Conservation (phyloP, 2,329 filamentous ascomycete genomes). For the Fusarium sp. region DNA sequence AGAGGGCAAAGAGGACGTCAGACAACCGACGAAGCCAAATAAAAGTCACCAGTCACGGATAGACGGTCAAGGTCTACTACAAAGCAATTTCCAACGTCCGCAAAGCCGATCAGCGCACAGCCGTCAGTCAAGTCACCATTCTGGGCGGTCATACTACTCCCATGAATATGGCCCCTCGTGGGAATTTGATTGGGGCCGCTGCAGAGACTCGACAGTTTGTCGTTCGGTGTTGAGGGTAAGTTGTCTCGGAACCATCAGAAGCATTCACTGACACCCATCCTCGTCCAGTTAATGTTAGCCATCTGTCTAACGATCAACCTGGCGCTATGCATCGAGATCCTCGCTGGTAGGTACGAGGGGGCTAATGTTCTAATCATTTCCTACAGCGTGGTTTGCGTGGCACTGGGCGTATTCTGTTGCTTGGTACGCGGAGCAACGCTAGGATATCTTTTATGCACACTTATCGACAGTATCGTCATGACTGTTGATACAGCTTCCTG, state of each 20-base stretch:
- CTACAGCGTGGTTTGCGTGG: too few relatives aligned
- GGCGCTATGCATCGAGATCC: background rate
- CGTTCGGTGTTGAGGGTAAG: background rate
- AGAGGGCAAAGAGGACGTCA: too few relatives aligned
- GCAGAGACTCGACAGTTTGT: background rate
- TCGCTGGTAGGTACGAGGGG: too few relatives aligned
- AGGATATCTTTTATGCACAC: background rate
- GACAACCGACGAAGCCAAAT: background rate
- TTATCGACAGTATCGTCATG: background rate
- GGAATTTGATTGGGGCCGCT: background rate
- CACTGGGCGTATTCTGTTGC: background rate
- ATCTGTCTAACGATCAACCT: background rate
- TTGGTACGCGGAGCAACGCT: background rate
- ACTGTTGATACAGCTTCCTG: background rate
- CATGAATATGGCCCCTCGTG: too few relatives aligned
- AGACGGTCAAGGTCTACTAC: background rate
- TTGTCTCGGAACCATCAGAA: background rate
- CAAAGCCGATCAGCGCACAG: background rate
- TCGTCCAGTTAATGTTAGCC: background rate
- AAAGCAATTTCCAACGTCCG: rapidly evolving
- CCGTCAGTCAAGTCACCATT: background rate
- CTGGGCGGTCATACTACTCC: too few relatives aligned
- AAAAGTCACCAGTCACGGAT: background rate
- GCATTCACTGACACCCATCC: too few relatives aligned
- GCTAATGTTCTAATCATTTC: background rate